These are phyloP conservation scores for Ceriops decandra DNA, from an alignment of 345 rosid genomes.

Conservation along the genomic window DNA sequence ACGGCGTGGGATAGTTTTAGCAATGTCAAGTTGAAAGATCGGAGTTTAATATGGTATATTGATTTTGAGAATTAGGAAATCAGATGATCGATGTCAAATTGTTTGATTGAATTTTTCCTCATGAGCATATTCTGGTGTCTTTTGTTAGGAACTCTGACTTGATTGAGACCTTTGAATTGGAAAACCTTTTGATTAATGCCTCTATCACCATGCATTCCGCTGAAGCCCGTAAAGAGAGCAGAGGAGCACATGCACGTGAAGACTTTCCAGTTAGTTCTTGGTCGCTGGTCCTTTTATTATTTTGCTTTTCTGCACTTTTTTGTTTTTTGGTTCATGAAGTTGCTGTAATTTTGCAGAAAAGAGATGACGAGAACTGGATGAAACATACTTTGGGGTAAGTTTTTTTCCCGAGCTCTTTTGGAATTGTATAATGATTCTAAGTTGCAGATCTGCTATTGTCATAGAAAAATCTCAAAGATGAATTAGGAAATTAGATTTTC, in stretches of 20 bases:
- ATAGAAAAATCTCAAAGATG: background rate
- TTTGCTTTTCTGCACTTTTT: background rate
- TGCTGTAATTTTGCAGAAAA: conserved; percentile 59
- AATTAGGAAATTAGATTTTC: background rate
- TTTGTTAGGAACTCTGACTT: conserved; percentile 86
- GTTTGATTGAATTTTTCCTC: background rate
- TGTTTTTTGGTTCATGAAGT: conserved; percentile 7
- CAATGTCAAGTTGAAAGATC: conserved; percentile 76
- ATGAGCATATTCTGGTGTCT: conserved; percentile 16
- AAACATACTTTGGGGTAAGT: conserved; percentile 92
- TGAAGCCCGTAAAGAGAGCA: conserved; percentile 97
- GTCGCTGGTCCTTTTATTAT: background rate
- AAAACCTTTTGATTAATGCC: conserved; percentile 95
- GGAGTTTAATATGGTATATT: conserved; percentile 79
- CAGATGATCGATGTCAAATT: conserved; percentile 1
- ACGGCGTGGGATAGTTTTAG: conserved; percentile 84
- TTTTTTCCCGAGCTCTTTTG: background rate
- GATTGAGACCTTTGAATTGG: conserved; percentile 89
- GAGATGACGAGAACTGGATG: conserved; percentile 96
- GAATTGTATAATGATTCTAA: background rate
- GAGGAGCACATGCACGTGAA: conserved; percentile 99
- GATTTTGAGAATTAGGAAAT: background rate
- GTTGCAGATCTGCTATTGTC: background rate
- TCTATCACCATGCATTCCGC: conserved; percentile 98
- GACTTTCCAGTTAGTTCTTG: conserved; percentile 70